Conservation (phyloP, 1,284 basidiomycete species). For the Ustilago xerochloae region DNA sequence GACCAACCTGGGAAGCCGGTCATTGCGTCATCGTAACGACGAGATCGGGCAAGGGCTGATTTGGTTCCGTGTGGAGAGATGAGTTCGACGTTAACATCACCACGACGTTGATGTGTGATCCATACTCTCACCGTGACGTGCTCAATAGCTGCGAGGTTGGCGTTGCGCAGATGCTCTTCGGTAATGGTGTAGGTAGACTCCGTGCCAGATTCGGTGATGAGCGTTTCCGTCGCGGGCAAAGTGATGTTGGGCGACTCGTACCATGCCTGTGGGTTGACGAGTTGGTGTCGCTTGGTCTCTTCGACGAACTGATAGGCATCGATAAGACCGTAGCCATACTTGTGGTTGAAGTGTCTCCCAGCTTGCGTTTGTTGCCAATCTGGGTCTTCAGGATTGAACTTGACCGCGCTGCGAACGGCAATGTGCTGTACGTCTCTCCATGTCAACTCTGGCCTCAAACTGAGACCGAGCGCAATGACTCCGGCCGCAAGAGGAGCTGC, state of each 20-base stretch:
- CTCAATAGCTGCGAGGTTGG: slow-evolving; percentile 89
- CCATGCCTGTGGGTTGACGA: slow-evolving; percentile 96
- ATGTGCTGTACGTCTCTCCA: slow-evolving; percentile 98
- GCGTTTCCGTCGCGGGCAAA: slow-evolving; percentile 42
- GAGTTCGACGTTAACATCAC: slow-evolving; percentile 92
- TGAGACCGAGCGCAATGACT: slow-evolving; percentile 63
- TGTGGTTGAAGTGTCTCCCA: slow-evolving; percentile 90
- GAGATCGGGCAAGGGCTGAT: slow-evolving; percentile 82
- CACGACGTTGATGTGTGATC: slow-evolving; percentile 86
- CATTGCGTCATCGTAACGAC: slow-evolving; percentile 77
- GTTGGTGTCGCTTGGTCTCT: slow-evolving; percentile 82
- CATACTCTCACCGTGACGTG: slow-evolving; percentile 93
- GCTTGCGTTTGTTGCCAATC: slow-evolving; percentile 90
- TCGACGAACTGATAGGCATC: slow-evolving; percentile 86
- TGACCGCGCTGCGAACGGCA: slow-evolving; percentile 80
- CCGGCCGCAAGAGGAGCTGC: slow-evolving; percentile 87
- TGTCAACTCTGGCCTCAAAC: slow-evolving; percentile 79
- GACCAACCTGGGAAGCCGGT: slow-evolving; percentile 91
- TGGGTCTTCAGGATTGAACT: slow-evolving; percentile 87
- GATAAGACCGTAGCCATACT: slow-evolving; percentile 93
- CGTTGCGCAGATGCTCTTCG: slow-evolving; percentile 75
- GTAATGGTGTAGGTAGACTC: slow-evolving; percentile 78
- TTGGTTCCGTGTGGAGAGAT: slow-evolving; percentile 85
- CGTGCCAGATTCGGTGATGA: slow-evolving; percentile 78
- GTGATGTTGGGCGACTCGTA: slow-evolving; percentile 51